These are phyloP conservation scores for Chaetomium sp. DNA, from an alignment of 2,329 filamentous ascomycete genomes.

Conservation along the genomic window DNA sequence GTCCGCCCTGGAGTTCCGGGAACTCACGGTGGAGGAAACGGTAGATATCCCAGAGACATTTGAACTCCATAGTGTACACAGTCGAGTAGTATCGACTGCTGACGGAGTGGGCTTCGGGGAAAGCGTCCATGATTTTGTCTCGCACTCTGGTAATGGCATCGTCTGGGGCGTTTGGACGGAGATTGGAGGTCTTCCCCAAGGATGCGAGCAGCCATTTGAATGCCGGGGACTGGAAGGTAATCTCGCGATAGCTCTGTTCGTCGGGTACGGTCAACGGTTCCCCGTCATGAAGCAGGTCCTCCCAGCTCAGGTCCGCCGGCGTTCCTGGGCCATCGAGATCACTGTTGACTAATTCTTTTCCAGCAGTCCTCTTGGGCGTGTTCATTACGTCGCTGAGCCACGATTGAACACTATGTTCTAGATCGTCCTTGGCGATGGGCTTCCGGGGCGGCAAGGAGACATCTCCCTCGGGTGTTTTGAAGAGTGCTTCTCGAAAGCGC, in stretches of 20 bases:
- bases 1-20: background rate
- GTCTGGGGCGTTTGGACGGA: background rate
- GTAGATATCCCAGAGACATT: background rate
- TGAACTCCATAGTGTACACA: background rate
- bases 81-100: background rate
- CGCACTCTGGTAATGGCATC: background rate
- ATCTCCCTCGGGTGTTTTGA: too few relatives aligned
- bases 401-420: too few relatives aligned
- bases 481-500: background rate
- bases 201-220: background rate
- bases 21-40: background rate
- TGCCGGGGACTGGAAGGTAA: background rate
- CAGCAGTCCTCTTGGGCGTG: too few relatives aligned
- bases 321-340: too few relatives aligned
- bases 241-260: background rate
- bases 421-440: too few relatives aligned
- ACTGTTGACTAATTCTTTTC: too few relatives aligned
- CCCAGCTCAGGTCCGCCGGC: background rate
- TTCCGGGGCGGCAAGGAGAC: too few relatives aligned
- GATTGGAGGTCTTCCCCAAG: background rate
- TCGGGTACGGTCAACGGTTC: background rate
- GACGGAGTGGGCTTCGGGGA: too few relatives aligned
- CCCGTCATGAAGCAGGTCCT: background rate
- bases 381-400: too few relatives aligned
- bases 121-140: too few relatives aligned